These are phyloP conservation scores for Colletotrichum melonis DNA, from an alignment of 2,329 filamentous ascomycete genomes.

Conservation along the genomic window DNA sequence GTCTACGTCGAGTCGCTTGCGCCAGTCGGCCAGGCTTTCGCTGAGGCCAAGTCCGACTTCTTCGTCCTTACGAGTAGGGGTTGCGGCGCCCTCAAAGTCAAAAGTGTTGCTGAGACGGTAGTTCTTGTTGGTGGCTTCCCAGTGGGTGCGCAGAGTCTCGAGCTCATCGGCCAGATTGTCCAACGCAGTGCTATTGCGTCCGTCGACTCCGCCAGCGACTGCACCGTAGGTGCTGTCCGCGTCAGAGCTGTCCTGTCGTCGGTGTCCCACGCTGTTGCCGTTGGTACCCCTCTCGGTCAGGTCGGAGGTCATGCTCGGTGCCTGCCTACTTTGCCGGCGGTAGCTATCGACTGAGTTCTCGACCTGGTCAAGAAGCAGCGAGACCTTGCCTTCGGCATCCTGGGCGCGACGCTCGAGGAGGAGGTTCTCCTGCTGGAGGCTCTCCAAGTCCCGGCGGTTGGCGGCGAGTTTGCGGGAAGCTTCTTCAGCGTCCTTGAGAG, in stretches of 20 bases:
- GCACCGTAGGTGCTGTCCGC: slow-evolving; percentile 72
- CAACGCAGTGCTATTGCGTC: slow-evolving; percentile 74
- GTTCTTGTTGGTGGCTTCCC: slow-evolving; percentile 96
- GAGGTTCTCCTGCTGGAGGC: slow-evolving; percentile 84
- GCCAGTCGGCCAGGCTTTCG: slow-evolving; percentile 82
- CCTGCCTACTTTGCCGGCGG: slow-evolving; percentile 78
- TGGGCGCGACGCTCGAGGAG: slow-evolving; percentile 84
- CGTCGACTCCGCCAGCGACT: slow-evolving; percentile 55
- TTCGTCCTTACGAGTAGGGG: slow-evolving; percentile 54
- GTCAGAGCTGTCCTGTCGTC: slow-evolving; percentile 68
- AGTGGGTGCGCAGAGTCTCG: slow-evolving; percentile 88
- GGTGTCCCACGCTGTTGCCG: slow-evolving; percentile 53
- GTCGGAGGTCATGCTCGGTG: slow-evolving; percentile 64
- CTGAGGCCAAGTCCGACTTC: slow-evolving; percentile 66
- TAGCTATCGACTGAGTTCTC: slow-evolving; percentile 95
- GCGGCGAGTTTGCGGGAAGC: slow-evolving; percentile 67
- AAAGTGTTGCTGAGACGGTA: slow-evolving; percentile 92
- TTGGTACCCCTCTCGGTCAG: slow-evolving; percentile 46
- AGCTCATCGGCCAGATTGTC: slow-evolving; percentile 94
- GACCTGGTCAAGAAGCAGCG: slow-evolving; percentile 92
- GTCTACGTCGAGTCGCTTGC: slow-evolving; percentile 76
- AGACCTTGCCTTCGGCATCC: slow-evolving; percentile 94
- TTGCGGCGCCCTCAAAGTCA: slow-evolving; percentile 74
- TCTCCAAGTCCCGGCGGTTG: slow-evolving; percentile 77
- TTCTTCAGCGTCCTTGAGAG: slow-evolving; percentile 66